Evolutionary conservation across 176 grass and related monocot species (phyloP).

Genomic region (Ensete glaucum): DNA sequence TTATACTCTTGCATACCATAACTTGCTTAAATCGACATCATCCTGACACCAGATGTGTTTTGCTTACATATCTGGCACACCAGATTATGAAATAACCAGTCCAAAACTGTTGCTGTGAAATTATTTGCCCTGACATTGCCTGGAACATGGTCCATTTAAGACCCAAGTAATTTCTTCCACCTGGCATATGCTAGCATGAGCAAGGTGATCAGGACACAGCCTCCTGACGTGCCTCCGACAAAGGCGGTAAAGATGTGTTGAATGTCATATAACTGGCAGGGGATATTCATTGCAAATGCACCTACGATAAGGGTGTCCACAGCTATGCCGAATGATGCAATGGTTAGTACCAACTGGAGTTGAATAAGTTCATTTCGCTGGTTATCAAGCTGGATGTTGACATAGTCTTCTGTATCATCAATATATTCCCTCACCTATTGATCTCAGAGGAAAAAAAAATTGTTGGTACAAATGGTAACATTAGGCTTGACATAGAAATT

Average conservation of each 20-base stretch:
- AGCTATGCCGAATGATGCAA: constrained; percentile 72
- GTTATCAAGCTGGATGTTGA: constrained; percentile 93
- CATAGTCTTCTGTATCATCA: constrained; percentile 95
- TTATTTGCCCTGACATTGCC: neutral
- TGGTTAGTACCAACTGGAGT: constrained; percentile 81
- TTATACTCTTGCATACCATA: too few species aligned
- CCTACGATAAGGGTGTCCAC: constrained; percentile 60
- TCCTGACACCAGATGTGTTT: too few species aligned
- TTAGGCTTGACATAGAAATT: constrained; percentile 7
- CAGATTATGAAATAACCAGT: too few species aligned
- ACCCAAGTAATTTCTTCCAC: constrained; percentile 82
- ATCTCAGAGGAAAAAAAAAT: constrained; percentile 21
- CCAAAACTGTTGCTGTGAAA: neutral
- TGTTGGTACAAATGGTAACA: neutral
- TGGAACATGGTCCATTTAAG: constrained; percentile 26
- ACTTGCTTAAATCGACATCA: too few species aligned
- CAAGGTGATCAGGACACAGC: constrained; percentile 51
- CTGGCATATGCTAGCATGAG: constrained; percentile 69
- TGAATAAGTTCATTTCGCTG: constrained; percentile 91
- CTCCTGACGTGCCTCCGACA: constrained; percentile 43
- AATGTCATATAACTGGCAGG: constrained; percentile 23
- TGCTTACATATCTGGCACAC: too few species aligned
- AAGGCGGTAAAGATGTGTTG: constrained; percentile 64
- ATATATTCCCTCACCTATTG: constrained; percentile 79
- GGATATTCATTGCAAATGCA: constrained; percentile 87